phyloP scores from a whole-genome alignment of 129 eudicot genomes.

The Centrapalus pauciflorus region DNA sequence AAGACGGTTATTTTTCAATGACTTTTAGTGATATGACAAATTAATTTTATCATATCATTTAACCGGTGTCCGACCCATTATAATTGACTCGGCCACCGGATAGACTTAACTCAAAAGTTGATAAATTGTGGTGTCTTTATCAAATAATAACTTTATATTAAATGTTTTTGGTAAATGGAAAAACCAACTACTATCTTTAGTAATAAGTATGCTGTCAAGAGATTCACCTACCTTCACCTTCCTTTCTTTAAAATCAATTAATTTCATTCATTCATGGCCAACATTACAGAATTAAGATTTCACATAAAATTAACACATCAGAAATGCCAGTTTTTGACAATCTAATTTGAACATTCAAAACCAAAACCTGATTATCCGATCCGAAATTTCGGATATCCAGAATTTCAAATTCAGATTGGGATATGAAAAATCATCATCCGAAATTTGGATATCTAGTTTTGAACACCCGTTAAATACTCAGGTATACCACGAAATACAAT shows the following conservation, averaged over 20 bases:
- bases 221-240: constrained; percentile 14
- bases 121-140: constrained; percentile 5
- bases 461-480: no score
- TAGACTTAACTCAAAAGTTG: not conserved
- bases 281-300: not conserved
- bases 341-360: no score
- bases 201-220: constrained; percentile 16
- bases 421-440: no score
- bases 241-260: constrained; percentile 13
- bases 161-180: constrained; percentile 15
- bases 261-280: constrained; percentile 3
- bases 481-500: no score
- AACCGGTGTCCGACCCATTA: no score
- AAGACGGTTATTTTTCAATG: not conserved
- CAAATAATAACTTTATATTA: constrained; percentile 20
- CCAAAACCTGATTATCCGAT: no score
- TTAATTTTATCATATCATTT: constrained; percentile 8
- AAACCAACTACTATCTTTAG: constrained; percentile 33
- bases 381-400: no score
- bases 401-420: no score
- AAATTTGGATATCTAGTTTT: no score
- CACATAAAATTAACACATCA: no score
- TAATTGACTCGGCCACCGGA: not conserved
- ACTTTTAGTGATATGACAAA: not conserved
- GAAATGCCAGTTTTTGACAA: no score